Conservation (phyloP, 306 rosid genomes). For the Cucumis hystrix region DNA sequence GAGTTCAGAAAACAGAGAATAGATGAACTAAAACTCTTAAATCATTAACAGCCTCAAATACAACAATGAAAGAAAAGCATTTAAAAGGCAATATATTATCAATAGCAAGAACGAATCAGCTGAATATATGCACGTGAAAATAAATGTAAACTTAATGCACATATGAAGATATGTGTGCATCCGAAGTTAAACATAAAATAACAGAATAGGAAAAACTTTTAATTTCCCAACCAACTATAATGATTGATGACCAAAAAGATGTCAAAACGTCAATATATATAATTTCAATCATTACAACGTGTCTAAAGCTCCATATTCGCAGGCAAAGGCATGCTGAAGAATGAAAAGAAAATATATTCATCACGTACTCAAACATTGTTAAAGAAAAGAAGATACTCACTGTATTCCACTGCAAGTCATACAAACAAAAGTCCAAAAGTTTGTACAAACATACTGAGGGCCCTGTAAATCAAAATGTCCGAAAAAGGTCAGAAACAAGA, state of each 20-base stretch:
- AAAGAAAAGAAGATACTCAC: conserved; percentile 32
- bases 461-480: conserved; percentile 31
- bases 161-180: not conserved
- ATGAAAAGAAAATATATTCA: not conserved
- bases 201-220: not conserved
- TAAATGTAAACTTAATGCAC: not conserved
- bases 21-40: not conserved
- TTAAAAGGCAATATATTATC: not conserved
- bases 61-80: not conserved
- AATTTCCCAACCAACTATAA: not conserved
- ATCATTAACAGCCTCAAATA: not conserved
- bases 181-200: not conserved
- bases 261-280: not conserved
- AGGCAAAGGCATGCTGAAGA: not conserved
- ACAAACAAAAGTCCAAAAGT: conserved; percentile 67
- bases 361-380: not conserved
- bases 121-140: not conserved
- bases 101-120: not conserved
- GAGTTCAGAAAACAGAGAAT: not conserved
- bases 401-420: conserved; percentile 77
- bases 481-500: not conserved
- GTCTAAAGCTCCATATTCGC: not conserved
- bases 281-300: not conserved
- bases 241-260: not conserved
- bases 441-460: conserved; percentile 75